A percentile compares a stretch with the other conserved stretches of the same genome.
These are phyloP conservation scores for Alloteropsis angusta DNA, from an alignment of 202 grass and related monocot genomes.

Conservation along the genomic window DNA sequence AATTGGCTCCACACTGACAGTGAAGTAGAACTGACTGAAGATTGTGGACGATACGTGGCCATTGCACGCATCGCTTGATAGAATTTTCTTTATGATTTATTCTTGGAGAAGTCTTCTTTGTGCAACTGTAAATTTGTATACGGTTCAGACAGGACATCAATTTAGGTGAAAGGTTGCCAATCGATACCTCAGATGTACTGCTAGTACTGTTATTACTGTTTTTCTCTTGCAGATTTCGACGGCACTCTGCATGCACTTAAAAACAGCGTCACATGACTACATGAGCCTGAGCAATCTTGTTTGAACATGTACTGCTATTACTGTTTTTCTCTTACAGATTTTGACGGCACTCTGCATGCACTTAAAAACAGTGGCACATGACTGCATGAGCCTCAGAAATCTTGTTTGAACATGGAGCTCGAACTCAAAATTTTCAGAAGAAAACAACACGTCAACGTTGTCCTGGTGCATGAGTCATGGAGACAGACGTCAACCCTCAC, in stretches of 20 bases:
- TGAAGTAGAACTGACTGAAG: conserved; percentile 13
- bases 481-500: background rate
- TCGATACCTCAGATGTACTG: background rate
- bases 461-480: background rate
- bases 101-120: background rate
- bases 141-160: background rate
- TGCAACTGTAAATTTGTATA: conserved; percentile 29
- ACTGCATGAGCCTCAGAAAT: background rate
- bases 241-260: background rate
- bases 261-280: background rate
- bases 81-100: conserved; percentile 5
- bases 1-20: conserved; percentile 8
- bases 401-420: background rate
- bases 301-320: background rate
- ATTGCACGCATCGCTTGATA: background rate
- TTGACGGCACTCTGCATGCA: background rate
- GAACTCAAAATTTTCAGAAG: background rate
- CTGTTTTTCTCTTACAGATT: background rate
- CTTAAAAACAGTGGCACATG: background rate
- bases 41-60: background rate
- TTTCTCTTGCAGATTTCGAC: background rate
- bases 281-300: background rate
- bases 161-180: background rate
- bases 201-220: background rate
- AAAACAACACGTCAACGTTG: background rate